These are phyloP conservation scores for Astrephomene gubernaculifera DNA, from an alignment of 139 green algal species.

Conservation along the genomic window DNA sequence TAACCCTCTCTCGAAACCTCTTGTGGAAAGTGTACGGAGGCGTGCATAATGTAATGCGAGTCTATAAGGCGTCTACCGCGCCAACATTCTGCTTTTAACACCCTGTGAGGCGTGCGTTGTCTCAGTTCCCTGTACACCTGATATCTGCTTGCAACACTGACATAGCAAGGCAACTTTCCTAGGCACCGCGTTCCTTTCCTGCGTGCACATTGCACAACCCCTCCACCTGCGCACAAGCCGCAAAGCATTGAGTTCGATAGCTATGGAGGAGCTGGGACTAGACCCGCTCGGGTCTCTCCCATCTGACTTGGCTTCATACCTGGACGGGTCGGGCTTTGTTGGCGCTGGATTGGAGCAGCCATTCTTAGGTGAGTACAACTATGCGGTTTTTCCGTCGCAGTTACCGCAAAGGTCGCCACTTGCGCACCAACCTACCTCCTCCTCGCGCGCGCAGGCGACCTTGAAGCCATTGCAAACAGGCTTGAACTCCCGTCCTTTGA, in stretches of 20 bases:
- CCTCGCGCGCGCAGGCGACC: not conserved
- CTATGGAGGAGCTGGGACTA: constrained; percentile 23
- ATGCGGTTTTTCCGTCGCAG: too few relatives aligned
- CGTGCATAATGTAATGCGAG: too few relatives aligned
- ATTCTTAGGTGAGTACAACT: constrained; percentile 7
- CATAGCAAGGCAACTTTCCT: not conserved
- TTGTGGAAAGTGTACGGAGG: too few relatives aligned
- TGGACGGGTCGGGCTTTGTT: constrained; percentile 3
- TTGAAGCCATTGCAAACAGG: not conserved
- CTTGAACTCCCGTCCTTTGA: not conserved
- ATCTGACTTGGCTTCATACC: not conserved
- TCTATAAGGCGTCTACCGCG: too few relatives aligned
- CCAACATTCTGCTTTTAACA: too few relatives aligned
- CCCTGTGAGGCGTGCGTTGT: too few relatives aligned
- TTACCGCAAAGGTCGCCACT: too few relatives aligned
- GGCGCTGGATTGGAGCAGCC: constrained; percentile 21
- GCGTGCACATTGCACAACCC: not conserved
- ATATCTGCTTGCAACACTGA: too few relatives aligned
- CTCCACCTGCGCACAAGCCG: not conserved
- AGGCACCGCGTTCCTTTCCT: not conserved
- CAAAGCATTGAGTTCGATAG: not conserved
- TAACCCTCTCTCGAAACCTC: too few relatives aligned
- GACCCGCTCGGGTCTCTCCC: not conserved
- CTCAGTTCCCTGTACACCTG: too few relatives aligned
- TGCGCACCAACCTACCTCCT: not conserved